Conservation (phyloP, 2,329 filamentous ascomycete species). For the Colletotrichum endophyticum region DNA sequence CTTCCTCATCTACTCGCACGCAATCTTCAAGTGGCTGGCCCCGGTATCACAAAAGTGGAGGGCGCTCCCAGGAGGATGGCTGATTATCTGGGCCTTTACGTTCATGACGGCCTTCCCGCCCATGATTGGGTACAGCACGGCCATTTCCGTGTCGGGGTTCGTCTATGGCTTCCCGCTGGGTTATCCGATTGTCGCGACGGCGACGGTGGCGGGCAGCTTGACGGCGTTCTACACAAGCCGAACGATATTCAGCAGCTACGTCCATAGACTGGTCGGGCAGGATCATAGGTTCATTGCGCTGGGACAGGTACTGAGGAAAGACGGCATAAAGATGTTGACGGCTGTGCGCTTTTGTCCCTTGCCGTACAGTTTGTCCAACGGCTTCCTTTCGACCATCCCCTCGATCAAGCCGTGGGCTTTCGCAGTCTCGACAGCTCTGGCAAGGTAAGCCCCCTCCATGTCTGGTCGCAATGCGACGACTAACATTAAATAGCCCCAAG, state of each 20-base stretch:
- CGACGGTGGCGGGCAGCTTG: conserved; percentile 79
- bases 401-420: conserved; percentile 81
- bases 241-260: conserved; percentile 78
- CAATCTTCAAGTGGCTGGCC: conserved; percentile 76
- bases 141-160: conserved; percentile 59
- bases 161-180: conserved; percentile 65
- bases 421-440: conserved; percentile 80
- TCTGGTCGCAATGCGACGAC: neutral
- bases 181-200: conserved; percentile 83
- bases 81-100: conserved; percentile 76
- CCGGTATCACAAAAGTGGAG: conserved; percentile 81
- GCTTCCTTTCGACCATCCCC: conserved; percentile 91
- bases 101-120: conserved; percentile 85
- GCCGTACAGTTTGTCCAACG: conserved; percentile 92
- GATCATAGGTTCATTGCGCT: conserved; percentile 91
- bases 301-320: conserved; percentile 84
- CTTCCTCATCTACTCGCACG: conserved; percentile 78
- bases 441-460: conserved; percentile 50
- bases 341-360: conserved; percentile 93
- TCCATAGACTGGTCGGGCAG: conserved; percentile 78
- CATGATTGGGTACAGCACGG: conserved; percentile 84
- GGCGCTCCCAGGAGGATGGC: conserved; percentile 72
- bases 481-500: conserved; percentile 66
- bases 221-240: conserved; percentile 82
- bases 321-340: conserved; percentile 85